Evolutionary conservation across 2,329 filamentous ascomycete species (phyloP), one percentile per base, ranked within the genome.

Genomic region (Bipolaris gigantea): DNA sequence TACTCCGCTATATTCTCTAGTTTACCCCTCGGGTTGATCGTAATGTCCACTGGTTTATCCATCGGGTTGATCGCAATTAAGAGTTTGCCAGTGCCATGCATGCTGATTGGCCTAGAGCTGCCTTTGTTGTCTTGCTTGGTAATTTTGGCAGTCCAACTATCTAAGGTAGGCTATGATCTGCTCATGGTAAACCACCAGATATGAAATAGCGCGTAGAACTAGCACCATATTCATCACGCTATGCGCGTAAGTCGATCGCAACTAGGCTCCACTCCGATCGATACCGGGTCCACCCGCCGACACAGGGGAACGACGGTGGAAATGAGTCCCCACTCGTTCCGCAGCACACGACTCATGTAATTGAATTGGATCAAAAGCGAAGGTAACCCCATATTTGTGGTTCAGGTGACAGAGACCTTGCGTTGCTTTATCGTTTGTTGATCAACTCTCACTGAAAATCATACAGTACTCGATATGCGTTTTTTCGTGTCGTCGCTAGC

Each of bases 391-490:
- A 21, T 40, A 15, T 27, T n/a, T 33, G 21, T 18, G n/a, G 23
- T 25, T 9, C 21, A 21, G 19, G 10, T 21, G 21, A 32, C 34
- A 44, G 34, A 46, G 46, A n/a, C 40, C 16, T 41, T 43, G n/a
- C 11, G 30, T 21, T 9, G 7, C 33, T 36, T 33, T 25, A 13
- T 21, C 34, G 23, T 35, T 32, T 13, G 11, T 21, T 18, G 23
- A 44, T 25, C 16, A 27, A 30, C 27, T 23, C 23, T 30, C 5
- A 32, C 30, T 25, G 21, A 32, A 33, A 11, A 21, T 19, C 8
- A 15, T 13, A 15, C 33, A 35, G 23, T 9, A 11, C 15, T 40
- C 43, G 44, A 47, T 9, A 64, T 62, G 59, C 60, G 57, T 50
- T 46, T 53, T 11, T 21, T 27, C 33, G 41, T 47, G 13, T 33